These are phyloP conservation scores for Aleurites moluccanus DNA, from an alignment of 441 rosid species.

Conservation along the genomic window DNA sequence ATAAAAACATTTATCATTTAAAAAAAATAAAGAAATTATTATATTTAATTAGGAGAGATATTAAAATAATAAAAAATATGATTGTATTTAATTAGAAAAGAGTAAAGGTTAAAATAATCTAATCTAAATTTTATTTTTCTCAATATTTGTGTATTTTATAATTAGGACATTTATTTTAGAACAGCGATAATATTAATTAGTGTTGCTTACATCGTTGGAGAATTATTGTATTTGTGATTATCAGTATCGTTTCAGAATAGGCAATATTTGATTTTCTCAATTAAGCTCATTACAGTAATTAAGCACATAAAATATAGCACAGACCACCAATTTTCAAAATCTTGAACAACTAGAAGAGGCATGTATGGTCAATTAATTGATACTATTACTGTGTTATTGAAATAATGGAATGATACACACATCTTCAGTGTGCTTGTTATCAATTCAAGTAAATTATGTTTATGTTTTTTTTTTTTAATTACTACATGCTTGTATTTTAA, in stretches of 20 bases:
- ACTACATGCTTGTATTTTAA: neutral
- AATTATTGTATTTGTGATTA: conserved; percentile 9
- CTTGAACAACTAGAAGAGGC: neutral
- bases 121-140: too few relatives aligned
- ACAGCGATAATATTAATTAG: too few relatives aligned
- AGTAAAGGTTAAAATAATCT: too few relatives aligned
- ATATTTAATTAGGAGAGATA: too few relatives aligned
- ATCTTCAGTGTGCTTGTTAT: neutral
- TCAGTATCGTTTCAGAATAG: conserved; percentile 5
- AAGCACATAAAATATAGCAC: conserved; percentile 29
- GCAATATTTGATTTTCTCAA: conserved; percentile 7
- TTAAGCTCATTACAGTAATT: neutral
- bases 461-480: neutral
- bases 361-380: neutral
- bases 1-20: too few relatives aligned
- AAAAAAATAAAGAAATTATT: too few relatives aligned
- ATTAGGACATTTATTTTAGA: too few relatives aligned
- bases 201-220: conserved; percentile 5
- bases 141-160: too few relatives aligned
- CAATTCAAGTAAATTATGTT: neutral
- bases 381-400: neutral
- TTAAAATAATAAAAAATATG: too few relatives aligned
- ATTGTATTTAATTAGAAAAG: too few relatives aligned
- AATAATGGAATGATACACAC: neutral
- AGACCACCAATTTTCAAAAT: neutral